Base-by-base conservation (phyloP, 345 rosid species). In the Acer yangbiense region DNA sequence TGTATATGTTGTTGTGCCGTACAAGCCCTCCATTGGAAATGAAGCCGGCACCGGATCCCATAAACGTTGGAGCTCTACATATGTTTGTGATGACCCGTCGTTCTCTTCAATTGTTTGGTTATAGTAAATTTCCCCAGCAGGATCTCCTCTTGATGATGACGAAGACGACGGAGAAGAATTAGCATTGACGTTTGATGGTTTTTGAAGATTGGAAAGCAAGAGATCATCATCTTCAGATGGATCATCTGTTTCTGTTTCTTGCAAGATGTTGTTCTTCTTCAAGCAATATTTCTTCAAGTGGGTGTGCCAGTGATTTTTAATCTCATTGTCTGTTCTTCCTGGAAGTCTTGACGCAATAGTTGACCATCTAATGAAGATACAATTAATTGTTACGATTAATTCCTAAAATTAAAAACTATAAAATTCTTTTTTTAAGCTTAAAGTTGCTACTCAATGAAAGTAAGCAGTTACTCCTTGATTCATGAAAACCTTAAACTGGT, bases 261-360 rank as follows among this genome's bases (percentile, higher is more conserved):
- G 57, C 6, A 52, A 52, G 1, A 52, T 3, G 57, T 14, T 52
- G 32, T 29, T 29, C 0, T 29, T 32, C 35, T 32, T 32, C 35
- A 32, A 32, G 35, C 35, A 32, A 52, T 52, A 14, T 52, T 52
- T 52, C 57, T 14, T 52, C 57, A 52, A 52, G 57, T 52, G 17
- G 7, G 57, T 52, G 57, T 52, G 57, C 57, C 57, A 52, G 57
- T 52, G 57, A 14, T 52, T 52, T 72, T 88, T 87, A n/a, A 88
- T 88, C 46, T 83, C 90, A 70, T 88, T 88, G 68, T 87, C 91
- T 64, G 90, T 83, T 86, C 88, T 83, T 48, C 89, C 88, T 0
- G 91, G 89, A 3, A 88, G 68, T 62, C 64, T 80, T 35, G 88
- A 82, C 32, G 93, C 93, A 54, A 88, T 88, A 17, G 80, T 77